Conservation (phyloP, 108 stramenopile genomes). For the Nannochloropsis salina region DNA sequence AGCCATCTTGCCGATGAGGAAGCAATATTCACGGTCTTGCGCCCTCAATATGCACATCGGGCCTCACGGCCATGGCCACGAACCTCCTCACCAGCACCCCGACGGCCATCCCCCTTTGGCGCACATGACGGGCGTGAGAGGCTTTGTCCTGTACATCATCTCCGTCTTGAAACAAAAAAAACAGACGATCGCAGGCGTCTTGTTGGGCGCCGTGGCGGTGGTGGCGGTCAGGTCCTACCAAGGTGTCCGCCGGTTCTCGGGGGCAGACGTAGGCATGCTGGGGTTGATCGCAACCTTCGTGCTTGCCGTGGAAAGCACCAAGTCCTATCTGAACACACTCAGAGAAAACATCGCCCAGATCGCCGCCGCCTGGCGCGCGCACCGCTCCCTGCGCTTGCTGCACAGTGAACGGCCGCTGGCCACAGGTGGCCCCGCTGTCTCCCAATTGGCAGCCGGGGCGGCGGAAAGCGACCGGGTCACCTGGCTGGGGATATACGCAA, state of each 20-base stretch:
- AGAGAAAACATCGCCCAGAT: not conserved
- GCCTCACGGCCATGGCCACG: not conserved
- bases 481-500: slow-evolving; percentile 70
- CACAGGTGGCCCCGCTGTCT: slow-evolving; percentile 16
- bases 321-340: not conserved
- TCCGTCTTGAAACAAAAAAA: slow-evolving; percentile 4
- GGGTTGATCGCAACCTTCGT: not conserved
- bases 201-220: not conserved
- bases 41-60: not conserved
- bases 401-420: not conserved
- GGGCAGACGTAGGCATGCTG: not conserved
- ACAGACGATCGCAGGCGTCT: not conserved
- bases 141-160: not conserved
- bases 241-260: not conserved
- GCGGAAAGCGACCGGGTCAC: slow-evolving; percentile 70
- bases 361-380: not conserved
- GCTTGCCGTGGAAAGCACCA: slow-evolving; percentile 12
- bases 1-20: too few relatives aligned
- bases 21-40: too few relatives aligned
- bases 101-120: not conserved
- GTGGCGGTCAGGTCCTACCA: not conserved
- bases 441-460: not conserved
- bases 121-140: slow-evolving; percentile 1
- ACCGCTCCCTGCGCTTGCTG: not conserved
- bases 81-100: too few relatives aligned